Evolutionary conservation across 108 stramenopile species (phyloP), one percentile per base, ranked within the genome.

Genomic region (Seminavis robusta): DNA sequence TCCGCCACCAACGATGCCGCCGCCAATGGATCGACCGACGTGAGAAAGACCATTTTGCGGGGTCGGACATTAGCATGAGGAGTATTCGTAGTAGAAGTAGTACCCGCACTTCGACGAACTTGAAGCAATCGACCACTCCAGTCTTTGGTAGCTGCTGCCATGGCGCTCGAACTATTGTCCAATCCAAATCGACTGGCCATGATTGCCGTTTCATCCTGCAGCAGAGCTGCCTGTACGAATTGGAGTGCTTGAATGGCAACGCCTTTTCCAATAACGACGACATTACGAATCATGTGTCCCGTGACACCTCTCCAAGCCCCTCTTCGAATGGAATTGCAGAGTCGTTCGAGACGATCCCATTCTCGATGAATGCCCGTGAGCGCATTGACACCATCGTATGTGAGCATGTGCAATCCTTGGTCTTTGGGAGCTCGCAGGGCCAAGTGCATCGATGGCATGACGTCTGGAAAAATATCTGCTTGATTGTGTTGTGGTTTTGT

Each of bases 211-310:
- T 60, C 71, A 47, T 84, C 80, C 23, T 69, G 47, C 16, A 70
- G 43, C 25, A 93, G 46, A 8, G 92, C 85, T 25, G 51, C 32
- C 49, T 93, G 86, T 1, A 87, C 66, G 76, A 92, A 92, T 52
- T 79, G 67, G 53, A 88, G 47, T 4, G 85, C 85, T 25, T 51
- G 70, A 2, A 85, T 59, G 1, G 85, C 37, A 1, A 70, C 63
- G 1, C 86, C 83, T 7, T 47, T 45, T 13, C 83, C 81, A 0
- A 93, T 65, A 0, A 93, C 86, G 4, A 93, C 54, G 4, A 89
- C 81, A 61, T 89, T 83, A 10, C 63, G 67, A 26, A 93, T 66
- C 55, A 80, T 79, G 19, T 44, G 34, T 34, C 86, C 90, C 20
- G 72, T 72, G 8, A 67, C 56, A 11, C 90, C 84, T 2, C 79